phyloP scores from a whole-genome alignment of 2,329 filamentous ascomycete species.

The Bipolaris bicolor region DNA sequence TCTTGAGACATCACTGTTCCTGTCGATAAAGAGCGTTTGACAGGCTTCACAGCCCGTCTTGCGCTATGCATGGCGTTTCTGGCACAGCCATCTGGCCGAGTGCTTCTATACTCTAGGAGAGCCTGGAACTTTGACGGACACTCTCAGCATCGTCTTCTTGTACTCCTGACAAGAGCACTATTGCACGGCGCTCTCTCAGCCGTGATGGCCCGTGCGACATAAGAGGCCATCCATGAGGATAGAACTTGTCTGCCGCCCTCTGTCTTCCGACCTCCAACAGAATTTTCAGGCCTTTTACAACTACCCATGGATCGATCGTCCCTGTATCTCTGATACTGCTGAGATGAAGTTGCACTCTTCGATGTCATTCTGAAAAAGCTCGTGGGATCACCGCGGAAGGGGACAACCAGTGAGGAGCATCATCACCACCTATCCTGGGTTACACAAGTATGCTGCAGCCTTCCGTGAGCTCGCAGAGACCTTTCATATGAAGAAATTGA shows the following conservation, averaged over 20 bases:
- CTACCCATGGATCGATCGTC: too few species aligned
- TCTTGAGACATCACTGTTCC: not conserved
- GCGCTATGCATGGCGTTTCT: not conserved
- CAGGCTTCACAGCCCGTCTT: not conserved
- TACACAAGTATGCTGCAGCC: not conserved
- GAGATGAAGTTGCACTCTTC: too few species aligned
- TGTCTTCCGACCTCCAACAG: not conserved
- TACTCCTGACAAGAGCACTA: not conserved
- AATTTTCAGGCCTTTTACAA: too few species aligned
- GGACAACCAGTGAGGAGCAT: not conserved
- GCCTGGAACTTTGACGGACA: not conserved
- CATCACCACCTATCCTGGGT: not conserved
- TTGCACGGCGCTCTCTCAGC: not conserved
- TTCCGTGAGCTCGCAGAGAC: not conserved
- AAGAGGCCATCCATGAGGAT: not conserved
- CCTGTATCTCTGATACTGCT: too few species aligned
- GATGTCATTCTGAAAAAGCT: not conserved
- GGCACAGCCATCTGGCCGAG: not conserved
- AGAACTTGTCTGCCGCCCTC: not conserved
- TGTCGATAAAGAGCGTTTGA: not conserved
- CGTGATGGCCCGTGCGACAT: conserved; percentile 5
- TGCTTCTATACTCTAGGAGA: not conserved
- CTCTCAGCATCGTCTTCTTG: not conserved
- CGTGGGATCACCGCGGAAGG: not conserved
- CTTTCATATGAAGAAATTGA: too few species aligned